Evolutionary conservation across 192 early-diverging fungal genomes (phyloP).

Genomic region (Coemansia umbellata): DNA sequence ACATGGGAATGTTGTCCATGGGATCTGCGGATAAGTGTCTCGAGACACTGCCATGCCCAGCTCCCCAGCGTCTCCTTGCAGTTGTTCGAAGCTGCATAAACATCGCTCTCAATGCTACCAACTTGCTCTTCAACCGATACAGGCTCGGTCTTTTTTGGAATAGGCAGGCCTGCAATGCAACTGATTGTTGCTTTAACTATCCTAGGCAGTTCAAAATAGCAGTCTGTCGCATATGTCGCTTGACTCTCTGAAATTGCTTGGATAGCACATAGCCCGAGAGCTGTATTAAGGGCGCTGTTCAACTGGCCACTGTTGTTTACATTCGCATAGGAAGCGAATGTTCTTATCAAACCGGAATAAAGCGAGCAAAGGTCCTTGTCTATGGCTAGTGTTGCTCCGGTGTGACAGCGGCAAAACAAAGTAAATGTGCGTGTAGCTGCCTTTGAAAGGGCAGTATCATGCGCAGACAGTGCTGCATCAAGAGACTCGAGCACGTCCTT

Average conservation of each 20-base stretch:
- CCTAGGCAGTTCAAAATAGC: conserved; percentile 58
- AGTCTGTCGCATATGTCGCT: conserved; percentile 60
- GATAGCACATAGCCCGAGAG: conserved; percentile 60
- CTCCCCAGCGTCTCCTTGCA: conserved; percentile 11
- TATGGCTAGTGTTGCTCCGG: conserved; percentile 66
- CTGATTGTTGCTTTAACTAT: conserved; percentile 55
- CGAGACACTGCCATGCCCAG: conserved; percentile 38
- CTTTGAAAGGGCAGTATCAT: conserved; percentile 59
- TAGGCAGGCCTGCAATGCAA: conserved; percentile 15
- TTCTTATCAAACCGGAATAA: conserved; percentile 56
- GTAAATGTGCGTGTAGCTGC: conserved; percentile 66
- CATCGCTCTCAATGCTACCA: neutral
- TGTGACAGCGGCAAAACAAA: conserved; percentile 65
- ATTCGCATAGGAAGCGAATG: conserved; percentile 52
- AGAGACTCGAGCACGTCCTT: conserved; percentile 72
- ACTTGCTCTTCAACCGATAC: conserved; percentile 10
- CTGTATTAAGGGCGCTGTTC: conserved; percentile 12
- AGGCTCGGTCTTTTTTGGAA: neutral
- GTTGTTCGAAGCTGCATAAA: neutral
- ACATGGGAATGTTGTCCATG: conserved; percentile 48
- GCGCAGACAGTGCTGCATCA: conserved; percentile 54
- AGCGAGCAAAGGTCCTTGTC: conserved; percentile 57
- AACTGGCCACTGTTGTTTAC: neutral
- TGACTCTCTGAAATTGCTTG: conserved; percentile 59
- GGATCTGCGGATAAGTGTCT: conserved; percentile 30